A percentile compares a stretch with the other conserved stretches of the same genome.
These are phyloP conservation scores for Pseudonitzschia multiseries DNA, from an alignment of 108 stramenopile genomes.

Conservation along the genomic window DNA sequence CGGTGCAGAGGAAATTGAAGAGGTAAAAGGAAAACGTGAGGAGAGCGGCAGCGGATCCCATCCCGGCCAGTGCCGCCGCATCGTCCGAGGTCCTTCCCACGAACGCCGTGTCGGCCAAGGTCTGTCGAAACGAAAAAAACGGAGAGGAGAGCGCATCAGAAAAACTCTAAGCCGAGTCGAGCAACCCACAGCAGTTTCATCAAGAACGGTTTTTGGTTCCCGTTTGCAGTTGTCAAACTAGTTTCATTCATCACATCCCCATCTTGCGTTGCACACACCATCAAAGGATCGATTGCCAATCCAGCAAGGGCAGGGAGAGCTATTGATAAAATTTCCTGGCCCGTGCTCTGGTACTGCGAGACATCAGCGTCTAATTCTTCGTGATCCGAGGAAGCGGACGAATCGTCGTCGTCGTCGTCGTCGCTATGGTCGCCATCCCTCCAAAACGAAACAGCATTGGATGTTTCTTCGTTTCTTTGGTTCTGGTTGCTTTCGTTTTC, in stretches of 20 bases:
- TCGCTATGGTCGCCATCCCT: not conserved
- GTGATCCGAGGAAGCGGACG: not conserved
- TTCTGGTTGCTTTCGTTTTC: not conserved
- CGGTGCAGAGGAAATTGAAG: slow-evolving; percentile 71
- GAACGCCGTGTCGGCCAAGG: slow-evolving; percentile 73
- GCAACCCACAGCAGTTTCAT: no score
- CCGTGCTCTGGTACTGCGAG: slow-evolving; percentile 5
- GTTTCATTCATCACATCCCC: not conserved
- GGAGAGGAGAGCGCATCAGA: no score
- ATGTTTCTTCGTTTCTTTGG: not conserved
- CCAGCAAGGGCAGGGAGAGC: slow-evolving; percentile 66
- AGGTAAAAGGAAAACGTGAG: slow-evolving; percentile 77
- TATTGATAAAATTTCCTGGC: slow-evolving; percentile 49
- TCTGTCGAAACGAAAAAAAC: no score
- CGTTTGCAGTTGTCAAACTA: no score
- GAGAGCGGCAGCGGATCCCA: slow-evolving; percentile 65
- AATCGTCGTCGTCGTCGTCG: slow-evolving; percentile 4
- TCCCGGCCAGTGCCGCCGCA: slow-evolving; percentile 57
- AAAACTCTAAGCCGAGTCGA: no score
- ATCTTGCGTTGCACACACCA: slow-evolving; percentile 29
- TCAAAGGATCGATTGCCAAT: slow-evolving; percentile 71
- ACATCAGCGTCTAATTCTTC: not conserved
- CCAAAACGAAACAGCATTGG: not conserved
- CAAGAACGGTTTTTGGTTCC: no score
- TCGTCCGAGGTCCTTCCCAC: slow-evolving; percentile 62